phyloP scores from a whole-genome alignment of 805 yeast genomes.

The Kuraishia borneana region DNA sequence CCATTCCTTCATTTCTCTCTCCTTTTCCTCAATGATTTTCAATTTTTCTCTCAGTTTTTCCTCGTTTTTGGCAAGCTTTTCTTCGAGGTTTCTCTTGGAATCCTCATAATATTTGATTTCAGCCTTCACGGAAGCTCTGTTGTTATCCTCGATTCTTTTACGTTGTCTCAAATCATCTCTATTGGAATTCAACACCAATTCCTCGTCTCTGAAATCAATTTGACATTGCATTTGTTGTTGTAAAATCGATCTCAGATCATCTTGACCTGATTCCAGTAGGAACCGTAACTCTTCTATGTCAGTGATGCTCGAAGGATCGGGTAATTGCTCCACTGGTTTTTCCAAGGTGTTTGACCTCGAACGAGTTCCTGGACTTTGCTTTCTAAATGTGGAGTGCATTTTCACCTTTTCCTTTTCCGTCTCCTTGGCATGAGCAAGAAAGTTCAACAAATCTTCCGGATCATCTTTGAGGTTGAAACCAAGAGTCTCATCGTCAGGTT shows the following conservation, averaged over 20 bases:
- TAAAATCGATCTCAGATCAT: slow-evolving; percentile 24
- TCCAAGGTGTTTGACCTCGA: slow-evolving; percentile 24
- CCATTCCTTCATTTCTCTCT: slow-evolving; percentile 23
- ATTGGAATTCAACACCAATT: slow-evolving; percentile 18
- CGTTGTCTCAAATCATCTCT: slow-evolving; percentile 26
- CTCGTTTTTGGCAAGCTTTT: slow-evolving; percentile 22
- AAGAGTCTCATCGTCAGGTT: not conserved
- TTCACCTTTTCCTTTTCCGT: slow-evolving; percentile 18
- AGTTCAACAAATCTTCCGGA: slow-evolving; percentile 24
- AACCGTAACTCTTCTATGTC: slow-evolving; percentile 32
- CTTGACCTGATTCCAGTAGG: slow-evolving; percentile 28
- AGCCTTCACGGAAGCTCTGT: slow-evolving; percentile 24
- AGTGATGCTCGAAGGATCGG: slow-evolving; percentile 10
- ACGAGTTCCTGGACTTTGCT: slow-evolving; percentile 15
- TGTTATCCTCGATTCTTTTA: slow-evolving; percentile 27
- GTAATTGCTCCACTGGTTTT: slow-evolving; percentile 8
- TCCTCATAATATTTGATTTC: slow-evolving; percentile 32
- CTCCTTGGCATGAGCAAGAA: slow-evolving; percentile 17
- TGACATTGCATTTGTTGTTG: slow-evolving; percentile 20
- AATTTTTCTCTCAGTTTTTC: slow-evolving; percentile 14
- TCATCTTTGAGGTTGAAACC: slow-evolving; percentile 18
- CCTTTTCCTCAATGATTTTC: slow-evolving; percentile 21
- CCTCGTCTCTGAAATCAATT: slow-evolving; percentile 27
- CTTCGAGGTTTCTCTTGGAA: slow-evolving; percentile 22
- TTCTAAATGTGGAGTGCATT: slow-evolving; percentile 16